Base-by-base conservation (phyloP, 2,329 filamentous ascomycete species). In the Aspergillus unguis region DNA sequence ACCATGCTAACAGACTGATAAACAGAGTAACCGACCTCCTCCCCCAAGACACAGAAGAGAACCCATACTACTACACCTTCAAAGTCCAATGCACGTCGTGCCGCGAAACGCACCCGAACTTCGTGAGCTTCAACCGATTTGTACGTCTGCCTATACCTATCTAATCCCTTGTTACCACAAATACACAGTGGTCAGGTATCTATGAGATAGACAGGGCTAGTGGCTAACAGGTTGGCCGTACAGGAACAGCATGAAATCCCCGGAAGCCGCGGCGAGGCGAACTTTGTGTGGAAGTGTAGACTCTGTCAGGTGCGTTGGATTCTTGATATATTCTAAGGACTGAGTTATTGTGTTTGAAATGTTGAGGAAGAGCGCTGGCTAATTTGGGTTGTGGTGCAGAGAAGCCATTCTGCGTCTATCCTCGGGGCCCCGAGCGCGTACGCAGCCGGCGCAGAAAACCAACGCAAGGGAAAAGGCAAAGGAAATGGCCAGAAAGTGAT, bases 271-370 rank as follows among this genome's bases (percentile, higher is more conserved):
- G 94, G 94, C 59, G 92, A 97, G 73, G 94, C 94, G 56, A 97
- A 97, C 73, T 99, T 99, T 73, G 94, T 99, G n/a, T 99, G 94
- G 92, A 92, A 85, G 72, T 99, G 94, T 81, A 96, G 95, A 75
- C 92, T 94, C 69, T 99, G 94, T 85, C 95, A 94, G 83, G 91
- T 94, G 61, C 29, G 17, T 36, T 6, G 5, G 33, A 36, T 36
- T 17, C 6, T 2, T 38, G 6, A 7, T 8, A 17, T 38, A n/a
- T 25, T 9, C 0, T 6, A 23, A 4, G 9, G 8, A 25, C 9
- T 33, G 33, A 7, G 33, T 1, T 36, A 28, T 2, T 11, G 36
- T 35, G 11, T 4, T 33, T 38, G 32, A 10, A 37, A 38, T 8
- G n/a, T 25, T 38, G 36, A 17, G 36, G 28, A 26, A 4, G 10